These are phyloP conservation scores for Tinospora cordifolia DNA, from an alignment of 164 flowering plant species.

Conservation along the genomic window DNA sequence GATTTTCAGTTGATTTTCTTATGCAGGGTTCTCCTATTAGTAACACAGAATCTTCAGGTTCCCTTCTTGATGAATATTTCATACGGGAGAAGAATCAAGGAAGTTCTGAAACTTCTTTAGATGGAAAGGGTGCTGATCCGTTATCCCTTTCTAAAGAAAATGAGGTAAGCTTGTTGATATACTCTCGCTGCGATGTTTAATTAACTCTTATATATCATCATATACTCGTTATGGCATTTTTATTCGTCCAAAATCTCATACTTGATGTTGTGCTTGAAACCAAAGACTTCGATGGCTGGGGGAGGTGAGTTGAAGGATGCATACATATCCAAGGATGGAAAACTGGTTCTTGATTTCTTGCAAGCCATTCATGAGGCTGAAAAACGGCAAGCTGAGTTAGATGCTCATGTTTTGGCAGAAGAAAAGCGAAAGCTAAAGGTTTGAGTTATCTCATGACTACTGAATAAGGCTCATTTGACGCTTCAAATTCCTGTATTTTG, in stretches of 20 bases:
- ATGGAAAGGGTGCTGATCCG: conserved; percentile 16
- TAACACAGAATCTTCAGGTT: conserved; percentile 24
- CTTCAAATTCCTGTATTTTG: not conserved
- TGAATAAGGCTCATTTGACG: not conserved
- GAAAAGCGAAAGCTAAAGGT: conserved; percentile 81
- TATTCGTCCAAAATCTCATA: not conserved
- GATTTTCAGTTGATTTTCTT: conserved; percentile 14
- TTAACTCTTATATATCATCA: not conserved
- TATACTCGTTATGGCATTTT: not conserved
- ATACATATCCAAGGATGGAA: conserved; percentile 57
- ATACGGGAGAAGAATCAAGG: conserved; percentile 33
- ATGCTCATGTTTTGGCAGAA: conserved; percentile 60
- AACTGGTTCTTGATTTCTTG: conserved; percentile 70
- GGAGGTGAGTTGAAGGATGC: conserved; percentile 39
- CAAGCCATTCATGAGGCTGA: conserved; percentile 95
- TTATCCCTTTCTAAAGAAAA: conserved; percentile 21
- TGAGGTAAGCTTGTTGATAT: conserved; percentile 37
- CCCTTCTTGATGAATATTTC: conserved; percentile 58
- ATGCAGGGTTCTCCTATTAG: conserved; percentile 37
- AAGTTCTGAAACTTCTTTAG: conserved; percentile 16
- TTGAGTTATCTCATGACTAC: conserved; percentile 2
- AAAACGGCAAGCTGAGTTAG: conserved; percentile 73
- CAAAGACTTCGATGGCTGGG: conserved; percentile 29
- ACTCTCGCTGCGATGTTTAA: not conserved
- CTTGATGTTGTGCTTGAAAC: conserved; percentile 10